Percentiles rank a stretch among this genome's conserved stretches.
These are phyloP conservation scores for Alternaria sp. DNA, from an alignment of 2,329 filamentous ascomycete genomes.

Conservation along the genomic window DNA sequence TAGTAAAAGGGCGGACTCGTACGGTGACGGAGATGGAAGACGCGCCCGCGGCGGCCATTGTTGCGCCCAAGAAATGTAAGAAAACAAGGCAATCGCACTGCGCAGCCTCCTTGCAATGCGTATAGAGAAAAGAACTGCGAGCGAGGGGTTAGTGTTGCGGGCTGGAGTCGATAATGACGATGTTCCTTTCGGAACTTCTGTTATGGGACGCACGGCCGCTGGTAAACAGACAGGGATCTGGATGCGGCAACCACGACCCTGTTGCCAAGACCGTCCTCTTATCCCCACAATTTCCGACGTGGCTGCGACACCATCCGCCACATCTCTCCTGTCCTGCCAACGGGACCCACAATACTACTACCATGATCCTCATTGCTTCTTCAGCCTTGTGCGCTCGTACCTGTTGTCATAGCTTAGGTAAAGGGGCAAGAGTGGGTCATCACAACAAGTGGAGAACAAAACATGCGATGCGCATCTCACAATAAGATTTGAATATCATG, in stretches of 20 bases:
- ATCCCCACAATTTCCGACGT: slow-evolving; percentile 14
- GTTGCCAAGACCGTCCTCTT: slow-evolving; percentile 15
- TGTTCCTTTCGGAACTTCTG: slow-evolving; percentile 26
- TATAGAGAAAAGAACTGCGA: slow-evolving; percentile 16
- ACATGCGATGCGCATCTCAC: slow-evolving; percentile 21
- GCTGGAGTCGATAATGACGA: slow-evolving; percentile 35
- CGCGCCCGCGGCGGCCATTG: slow-evolving; percentile 54
- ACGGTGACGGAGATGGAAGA: slow-evolving; percentile 63
- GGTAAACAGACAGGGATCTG: slow-evolving; percentile 41
- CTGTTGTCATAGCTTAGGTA: not conserved
- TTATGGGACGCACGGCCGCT: slow-evolving; percentile 30
- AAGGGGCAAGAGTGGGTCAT: slow-evolving; percentile 1
- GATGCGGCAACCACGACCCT: slow-evolving; percentile 33
- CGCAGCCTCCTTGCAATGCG: slow-evolving; percentile 20
- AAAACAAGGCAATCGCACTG: slow-evolving; percentile 17
- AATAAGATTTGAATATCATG: slow-evolving; percentile 13
- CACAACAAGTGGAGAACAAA: not conserved
- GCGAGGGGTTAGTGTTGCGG: slow-evolving; percentile 25
- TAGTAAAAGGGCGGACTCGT: slow-evolving; percentile 73
- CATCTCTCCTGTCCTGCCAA: slow-evolving; percentile 2
- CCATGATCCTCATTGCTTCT: not conserved
- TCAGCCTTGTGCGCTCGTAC: not conserved
- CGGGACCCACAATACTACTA: not conserved
- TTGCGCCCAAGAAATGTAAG: slow-evolving; percentile 26
- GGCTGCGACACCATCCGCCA: slow-evolving; percentile 9